Percentiles rank a stretch among this genome's conserved stretches.
phyloP scores from a whole-genome alignment of 2,329 filamentous ascomycete species.

The Pseudogymnoascus sp. region DNA sequence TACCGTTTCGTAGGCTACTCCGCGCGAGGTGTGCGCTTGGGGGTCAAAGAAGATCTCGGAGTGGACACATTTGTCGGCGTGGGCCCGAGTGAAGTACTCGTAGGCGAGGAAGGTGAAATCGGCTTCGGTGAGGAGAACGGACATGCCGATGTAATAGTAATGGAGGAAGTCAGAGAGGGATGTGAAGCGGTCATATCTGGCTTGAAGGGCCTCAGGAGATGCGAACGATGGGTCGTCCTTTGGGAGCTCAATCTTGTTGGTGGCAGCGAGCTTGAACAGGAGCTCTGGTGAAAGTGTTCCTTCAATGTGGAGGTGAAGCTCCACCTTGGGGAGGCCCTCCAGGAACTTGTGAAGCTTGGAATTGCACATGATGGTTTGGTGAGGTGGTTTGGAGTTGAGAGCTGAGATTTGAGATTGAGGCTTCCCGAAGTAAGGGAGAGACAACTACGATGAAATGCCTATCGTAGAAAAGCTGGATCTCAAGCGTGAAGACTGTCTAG shows the following conservation, averaged over 20 bases:
- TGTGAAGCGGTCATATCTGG: slow-evolving; percentile 59
- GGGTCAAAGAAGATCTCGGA: slow-evolving; percentile 78
- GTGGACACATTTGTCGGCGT: slow-evolving; percentile 58
- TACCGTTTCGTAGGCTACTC: slow-evolving; percentile 55
- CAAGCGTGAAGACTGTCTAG: not conserved
- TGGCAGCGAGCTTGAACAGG: slow-evolving; percentile 59
- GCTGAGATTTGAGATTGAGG: not conserved
- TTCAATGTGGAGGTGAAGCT: slow-evolving; percentile 75
- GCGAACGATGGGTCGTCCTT: slow-evolving; percentile 52
- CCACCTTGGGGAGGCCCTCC: slow-evolving; percentile 63
- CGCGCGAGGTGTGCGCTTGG: slow-evolving; percentile 60
- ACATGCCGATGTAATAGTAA: slow-evolving; percentile 73
- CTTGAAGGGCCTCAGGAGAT: slow-evolving; percentile 49
- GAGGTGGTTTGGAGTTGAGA: not conserved
- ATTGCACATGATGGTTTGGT: slow-evolving; percentile 21
- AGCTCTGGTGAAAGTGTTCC: slow-evolving; percentile 63
- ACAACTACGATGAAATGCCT: not conserved
- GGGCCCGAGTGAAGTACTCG: slow-evolving; percentile 60
- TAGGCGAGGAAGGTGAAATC: slow-evolving; percentile 68
- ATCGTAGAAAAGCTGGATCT: not conserved
- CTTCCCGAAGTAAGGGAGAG: not conserved
- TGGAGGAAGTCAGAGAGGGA: slow-evolving; percentile 69
- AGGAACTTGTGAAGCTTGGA: slow-evolving; percentile 41
- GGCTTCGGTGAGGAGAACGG: slow-evolving; percentile 52
- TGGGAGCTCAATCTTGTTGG: slow-evolving; percentile 55